Conservation (phyloP, 495 filamentous ascomycete species). For the Penicillium crystallinum region DNA sequence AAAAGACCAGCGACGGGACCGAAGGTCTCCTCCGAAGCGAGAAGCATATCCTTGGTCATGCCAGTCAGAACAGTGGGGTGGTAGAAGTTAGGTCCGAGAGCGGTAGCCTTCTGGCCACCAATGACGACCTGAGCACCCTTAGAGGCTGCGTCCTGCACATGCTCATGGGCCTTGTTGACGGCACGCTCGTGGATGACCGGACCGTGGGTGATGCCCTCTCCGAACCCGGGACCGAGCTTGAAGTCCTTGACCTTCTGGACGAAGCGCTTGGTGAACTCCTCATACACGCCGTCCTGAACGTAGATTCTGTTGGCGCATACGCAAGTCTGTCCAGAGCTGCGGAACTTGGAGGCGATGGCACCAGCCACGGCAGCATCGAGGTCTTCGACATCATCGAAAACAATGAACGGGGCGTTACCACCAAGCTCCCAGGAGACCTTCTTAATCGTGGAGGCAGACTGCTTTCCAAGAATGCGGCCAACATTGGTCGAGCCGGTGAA, state of each 20-base stretch:
- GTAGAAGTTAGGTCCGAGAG: constrained; percentile 72
- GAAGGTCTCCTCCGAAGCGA: constrained; percentile 81
- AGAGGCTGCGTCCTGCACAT: constrained; percentile 68
- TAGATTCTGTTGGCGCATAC: constrained; percentile 87
- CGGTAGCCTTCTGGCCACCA: constrained; percentile 62
- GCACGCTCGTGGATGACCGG: constrained; percentile 77
- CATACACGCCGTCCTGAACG: constrained; percentile 73
- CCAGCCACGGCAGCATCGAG: constrained; percentile 71
- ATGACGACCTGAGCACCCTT: constrained; percentile 69
- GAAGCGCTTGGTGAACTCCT: constrained; percentile 66
- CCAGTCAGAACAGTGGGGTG: constrained; percentile 73
- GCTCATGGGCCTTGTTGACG: constrained; percentile 67
- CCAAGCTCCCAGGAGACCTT: constrained; percentile 84
- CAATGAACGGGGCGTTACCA: constrained; percentile 89
- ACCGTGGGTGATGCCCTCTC: constrained; percentile 67
- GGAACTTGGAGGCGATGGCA: constrained; percentile 75
- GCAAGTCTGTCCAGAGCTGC: constrained; percentile 83
- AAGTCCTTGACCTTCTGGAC: constrained; percentile 70
- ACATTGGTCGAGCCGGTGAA: constrained; percentile 86
- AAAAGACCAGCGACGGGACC: constrained; percentile 83
- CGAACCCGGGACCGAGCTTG: constrained; percentile 72
- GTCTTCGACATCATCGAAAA: constrained; percentile 82
- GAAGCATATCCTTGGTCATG: constrained; percentile 76
- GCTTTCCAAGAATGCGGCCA: constrained; percentile 84
- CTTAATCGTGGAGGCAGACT: constrained; percentile 75